Percentiles rank a stretch among this genome's conserved stretches.
Conservation (phyloP, 2,329 filamentous ascomycete species). For the Microcyclospora pomicola region DNA sequence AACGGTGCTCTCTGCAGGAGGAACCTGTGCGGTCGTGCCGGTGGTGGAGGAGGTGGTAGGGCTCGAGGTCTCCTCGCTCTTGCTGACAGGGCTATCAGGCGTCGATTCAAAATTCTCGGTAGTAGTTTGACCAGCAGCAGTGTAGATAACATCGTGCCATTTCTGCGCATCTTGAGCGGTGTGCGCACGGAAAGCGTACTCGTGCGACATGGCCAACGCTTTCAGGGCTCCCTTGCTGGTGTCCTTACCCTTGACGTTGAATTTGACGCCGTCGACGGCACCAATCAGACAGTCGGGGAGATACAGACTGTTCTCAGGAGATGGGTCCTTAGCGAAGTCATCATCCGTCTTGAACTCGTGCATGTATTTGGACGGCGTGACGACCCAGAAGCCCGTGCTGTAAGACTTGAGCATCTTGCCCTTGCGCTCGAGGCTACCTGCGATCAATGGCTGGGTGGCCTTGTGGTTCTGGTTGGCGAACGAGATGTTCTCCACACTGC, state of each 20-base stretch:
- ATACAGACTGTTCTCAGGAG: slow-evolving; percentile 78
- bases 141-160: slow-evolving; percentile 65
- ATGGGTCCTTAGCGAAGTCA: slow-evolving; percentile 54
- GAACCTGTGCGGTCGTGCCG: too few species aligned
- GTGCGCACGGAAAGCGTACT: slow-evolving; percentile 79
- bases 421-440: slow-evolving; percentile 81
- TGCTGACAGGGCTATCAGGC: slow-evolving; percentile 14
- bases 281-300: slow-evolving; percentile 81
- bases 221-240: slow-evolving; percentile 61
- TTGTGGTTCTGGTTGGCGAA: slow-evolving; percentile 85
- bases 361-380: slow-evolving; percentile 75
- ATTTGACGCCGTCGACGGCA: slow-evolving; percentile 60
- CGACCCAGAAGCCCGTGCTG: slow-evolving; percentile 72
- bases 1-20: too few species aligned
- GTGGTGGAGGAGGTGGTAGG: too few species aligned
- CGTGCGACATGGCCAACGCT: slow-evolving; percentile 66
- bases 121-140: slow-evolving; percentile 41
- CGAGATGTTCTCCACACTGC: slow-evolving; percentile 56
- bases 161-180: slow-evolving; percentile 65
- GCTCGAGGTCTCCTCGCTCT: too few species aligned
- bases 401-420: slow-evolving; percentile 75
- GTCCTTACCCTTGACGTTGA: slow-evolving; percentile 93
- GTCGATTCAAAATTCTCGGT: slow-evolving; percentile 27
- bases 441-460: slow-evolving; percentile 68
- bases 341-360: slow-evolving; percentile 97